Conservation (phyloP, 139 green algal genomes). For the Chlorella vulgaris region DNA sequence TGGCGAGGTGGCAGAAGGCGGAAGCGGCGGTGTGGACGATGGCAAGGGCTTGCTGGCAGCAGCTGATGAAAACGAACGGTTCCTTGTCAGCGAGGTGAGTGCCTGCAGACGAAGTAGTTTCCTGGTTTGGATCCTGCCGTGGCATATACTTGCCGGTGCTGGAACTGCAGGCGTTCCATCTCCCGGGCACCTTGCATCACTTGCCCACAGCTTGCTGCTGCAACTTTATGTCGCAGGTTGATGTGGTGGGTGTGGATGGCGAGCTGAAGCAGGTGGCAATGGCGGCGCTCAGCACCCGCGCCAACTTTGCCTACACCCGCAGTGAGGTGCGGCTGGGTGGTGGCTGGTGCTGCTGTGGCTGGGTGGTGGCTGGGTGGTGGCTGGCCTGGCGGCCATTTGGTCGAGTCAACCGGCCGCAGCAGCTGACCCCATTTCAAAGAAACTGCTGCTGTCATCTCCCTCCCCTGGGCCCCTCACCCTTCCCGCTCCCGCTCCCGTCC, state of each 20-base stretch:
- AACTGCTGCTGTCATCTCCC: no score
- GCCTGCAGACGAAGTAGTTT: neutral
- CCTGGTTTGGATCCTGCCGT: no score
- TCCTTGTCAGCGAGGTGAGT: conserved; percentile 74
- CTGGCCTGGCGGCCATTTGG: no score
- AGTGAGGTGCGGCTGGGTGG: conserved; percentile 35
- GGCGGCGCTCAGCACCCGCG: conserved; percentile 70
- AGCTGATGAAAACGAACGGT: conserved; percentile 52
- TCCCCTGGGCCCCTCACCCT: neutral
- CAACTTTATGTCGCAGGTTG: conserved; percentile 57
- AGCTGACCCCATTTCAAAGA: no score
- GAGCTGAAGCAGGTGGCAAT: conserved; percentile 73
- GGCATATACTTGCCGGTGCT: no score
- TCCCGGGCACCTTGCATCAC: no score
- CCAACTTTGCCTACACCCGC: conserved; percentile 95
- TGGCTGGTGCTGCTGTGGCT: neutral
- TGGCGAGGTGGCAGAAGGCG: neutral
- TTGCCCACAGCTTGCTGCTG: neutral
- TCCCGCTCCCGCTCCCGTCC: neutral
- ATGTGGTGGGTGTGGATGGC: conserved; percentile 75
- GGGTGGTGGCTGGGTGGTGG: neutral
- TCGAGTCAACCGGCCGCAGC: no score
- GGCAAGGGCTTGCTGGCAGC: neutral
- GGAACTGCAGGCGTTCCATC: no score
- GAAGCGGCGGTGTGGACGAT: neutral